Evolutionary conservation across 768 basidiomycete genomes (phyloP), one percentile per base, ranked within the genome.

Genomic region (Hydnum rufescens): DNA sequence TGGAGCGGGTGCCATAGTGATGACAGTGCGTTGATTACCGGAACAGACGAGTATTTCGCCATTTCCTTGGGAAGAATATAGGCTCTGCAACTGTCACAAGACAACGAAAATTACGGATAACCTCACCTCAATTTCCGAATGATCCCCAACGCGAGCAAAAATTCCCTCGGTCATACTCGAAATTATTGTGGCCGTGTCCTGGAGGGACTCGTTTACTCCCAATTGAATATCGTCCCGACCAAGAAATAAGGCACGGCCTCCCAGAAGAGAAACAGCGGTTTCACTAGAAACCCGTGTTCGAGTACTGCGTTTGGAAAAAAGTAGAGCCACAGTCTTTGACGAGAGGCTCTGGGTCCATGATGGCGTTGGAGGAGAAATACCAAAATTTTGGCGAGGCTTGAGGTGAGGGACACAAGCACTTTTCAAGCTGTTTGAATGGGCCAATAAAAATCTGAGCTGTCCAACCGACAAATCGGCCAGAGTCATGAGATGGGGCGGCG

Each of bases 1-100:
- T 99, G 95, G 0, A 90, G 92, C 2, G 95, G 95, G 62, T 99
- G 95, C 82, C 88, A 99, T 42, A 90, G 74, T 18, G 82, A 83
- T 2, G 89, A 95, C 19, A 99, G 78, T 3, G 95, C 95, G 63
- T 97, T 99, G 63, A 96, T 72, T 18, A 99, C 88, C 2, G 95
- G 95, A 2, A 95, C 88, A 1, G 82, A 78, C 0, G 90, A 92
- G 68, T 92, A 71, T 64, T 80, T 72, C 5, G 87, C 90, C 23
- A 99, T 71, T 70, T 87, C 86, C 92, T 95, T 55, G n/a, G n/a
- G n/a, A n/a, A 16, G 36, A 51, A 53, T 32, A 4, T 53, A 18
- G 30, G 32, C 29, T 50, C 16, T 6, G 25, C 16, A 6, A 32
- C 8, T 29, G 6, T 32, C 2, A 16, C 28, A 50, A 28, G 5